These are phyloP conservation scores for Casaregolazyma lundiana DNA, from an alignment of 1,139 yeast species.

Conservation along the genomic window DNA sequence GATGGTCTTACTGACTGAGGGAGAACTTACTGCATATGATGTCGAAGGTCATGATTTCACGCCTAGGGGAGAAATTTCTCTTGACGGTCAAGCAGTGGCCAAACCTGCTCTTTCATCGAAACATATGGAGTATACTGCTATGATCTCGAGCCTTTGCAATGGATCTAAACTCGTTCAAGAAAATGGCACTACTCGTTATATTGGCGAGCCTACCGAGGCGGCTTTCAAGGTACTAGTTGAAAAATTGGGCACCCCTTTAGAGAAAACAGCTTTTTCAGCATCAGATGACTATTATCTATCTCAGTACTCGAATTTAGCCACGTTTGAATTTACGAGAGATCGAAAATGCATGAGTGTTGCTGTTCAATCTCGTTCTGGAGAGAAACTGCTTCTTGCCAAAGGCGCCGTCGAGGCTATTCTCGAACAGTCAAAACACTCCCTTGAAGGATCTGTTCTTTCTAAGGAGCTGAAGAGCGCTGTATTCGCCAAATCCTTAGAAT, in stretches of 20 bases:
- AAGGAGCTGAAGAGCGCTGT: slow-evolving; percentile 27
- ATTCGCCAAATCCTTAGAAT: slow-evolving; percentile 36
- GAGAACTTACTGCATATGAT: slow-evolving; percentile 38
- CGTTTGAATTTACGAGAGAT: slow-evolving; percentile 40
- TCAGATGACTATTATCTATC: slow-evolving; percentile 14
- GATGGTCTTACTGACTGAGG: slow-evolving; percentile 38
- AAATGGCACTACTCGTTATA: slow-evolving; percentile 23
- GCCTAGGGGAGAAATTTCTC: slow-evolving; percentile 38
- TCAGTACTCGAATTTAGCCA: slow-evolving; percentile 16
- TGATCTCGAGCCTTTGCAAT: slow-evolving; percentile 34
- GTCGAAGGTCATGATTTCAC: slow-evolving; percentile 41
- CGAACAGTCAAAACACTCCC: slow-evolving; percentile 37
- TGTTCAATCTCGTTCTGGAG: slow-evolving; percentile 29
- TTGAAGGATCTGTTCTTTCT: slow-evolving; percentile 28
- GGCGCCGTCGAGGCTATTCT: slow-evolving; percentile 53
- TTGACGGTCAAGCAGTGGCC: slow-evolving; percentile 9
- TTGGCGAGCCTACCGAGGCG: slow-evolving; percentile 40
- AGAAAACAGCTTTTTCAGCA: slow-evolving; percentile 9
- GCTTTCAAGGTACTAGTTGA: slow-evolving; percentile 32
- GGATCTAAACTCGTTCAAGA: slow-evolving; percentile 32
- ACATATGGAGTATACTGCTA: slow-evolving; percentile 28
- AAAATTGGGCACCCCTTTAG: slow-evolving; percentile 21
- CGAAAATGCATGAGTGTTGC: slow-evolving; percentile 49
- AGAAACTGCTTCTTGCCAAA: slow-evolving; percentile 38
- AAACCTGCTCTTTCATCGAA: slow-evolving; percentile 14